A percentile compares a stretch with the other conserved stretches of the same genome.
phyloP scores from a whole-genome alignment of 441 rosid species.

The Aquilaria agallochum region DNA sequence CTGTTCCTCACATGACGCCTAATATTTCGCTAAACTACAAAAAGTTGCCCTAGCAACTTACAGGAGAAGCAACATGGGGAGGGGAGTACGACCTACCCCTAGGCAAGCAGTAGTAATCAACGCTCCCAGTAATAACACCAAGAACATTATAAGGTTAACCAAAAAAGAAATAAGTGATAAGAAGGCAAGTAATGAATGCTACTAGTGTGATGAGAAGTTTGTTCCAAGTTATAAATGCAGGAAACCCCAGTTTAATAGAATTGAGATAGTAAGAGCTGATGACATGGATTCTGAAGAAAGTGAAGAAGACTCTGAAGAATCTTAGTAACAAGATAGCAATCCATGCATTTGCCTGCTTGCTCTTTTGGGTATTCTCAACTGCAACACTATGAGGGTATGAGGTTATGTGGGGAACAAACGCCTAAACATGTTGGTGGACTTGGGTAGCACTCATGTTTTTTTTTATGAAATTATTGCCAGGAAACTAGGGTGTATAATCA shows the following conservation, averaged over 20 bases:
- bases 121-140: not conserved
- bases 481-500: not conserved
- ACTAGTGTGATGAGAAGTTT: no score
- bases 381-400: no score
- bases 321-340: no score
- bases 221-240: not conserved
- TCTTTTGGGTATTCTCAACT: no score
- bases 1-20: not conserved
- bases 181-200: no score
- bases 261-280: no score
- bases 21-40: not conserved
- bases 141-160: not conserved
- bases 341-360: no score
- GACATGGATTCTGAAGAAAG: no score
- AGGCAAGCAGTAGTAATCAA: not conserved
- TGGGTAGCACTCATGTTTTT: not conserved
- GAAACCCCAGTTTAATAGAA: not conserved
- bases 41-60: slow-evolving; percentile 1
- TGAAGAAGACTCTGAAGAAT: no score
- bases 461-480: not conserved
- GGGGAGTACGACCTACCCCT: not conserved
- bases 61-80: not conserved
- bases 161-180: not conserved
- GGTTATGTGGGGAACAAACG: no score
- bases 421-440: no score